Conservation (phyloP, 2,329 filamentous ascomycete species). For the Diaporthe citriasiana region DNA sequence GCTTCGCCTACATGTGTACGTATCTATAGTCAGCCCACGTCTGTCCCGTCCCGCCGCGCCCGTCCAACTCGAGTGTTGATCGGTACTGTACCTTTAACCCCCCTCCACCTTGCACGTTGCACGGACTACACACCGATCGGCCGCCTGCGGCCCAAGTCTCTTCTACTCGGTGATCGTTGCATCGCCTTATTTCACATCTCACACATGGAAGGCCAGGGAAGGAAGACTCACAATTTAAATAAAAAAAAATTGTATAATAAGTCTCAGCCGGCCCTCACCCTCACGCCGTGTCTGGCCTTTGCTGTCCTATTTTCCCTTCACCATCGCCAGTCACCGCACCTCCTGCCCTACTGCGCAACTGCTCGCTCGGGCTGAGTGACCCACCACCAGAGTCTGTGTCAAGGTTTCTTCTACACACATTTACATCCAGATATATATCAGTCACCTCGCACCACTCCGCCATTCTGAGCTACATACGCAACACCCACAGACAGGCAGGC, state of each 20-base stretch:
- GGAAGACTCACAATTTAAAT: neutral
- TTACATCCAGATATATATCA: neutral
- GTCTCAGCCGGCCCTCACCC: slow-evolving; percentile 19
- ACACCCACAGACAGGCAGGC: neutral
- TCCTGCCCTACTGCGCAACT: slow-evolving; percentile 8
- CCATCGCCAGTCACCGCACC: slow-evolving; percentile 21
- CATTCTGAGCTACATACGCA: neutral
- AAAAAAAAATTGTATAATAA: slow-evolving; percentile 38
- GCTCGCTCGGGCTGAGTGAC: neutral
- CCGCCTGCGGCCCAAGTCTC: slow-evolving; percentile 16
- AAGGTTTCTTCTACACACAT: slow-evolving; percentile 23
- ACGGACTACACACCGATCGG: slow-evolving; percentile 36
- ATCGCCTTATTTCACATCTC: slow-evolving; percentile 32
- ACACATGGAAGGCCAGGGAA: slow-evolving; percentile 19
- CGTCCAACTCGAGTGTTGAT: slow-evolving; percentile 19
- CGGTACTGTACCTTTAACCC: neutral
- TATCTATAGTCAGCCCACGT: slow-evolving; percentile 21
- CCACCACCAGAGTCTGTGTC: neutral
- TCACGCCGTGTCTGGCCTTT: neutral
- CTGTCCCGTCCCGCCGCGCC: slow-evolving; percentile 18
- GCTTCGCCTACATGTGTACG: slow-evolving; percentile 6
- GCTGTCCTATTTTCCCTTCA: neutral
- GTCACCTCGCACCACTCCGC: slow-evolving; percentile 13
- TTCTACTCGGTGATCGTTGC: slow-evolving; percentile 30
- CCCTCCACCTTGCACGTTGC: slow-evolving; percentile 33